These are phyloP conservation scores for Pulveroboletus ravenelii DNA, from an alignment of 768 basidiomycete genomes.

Conservation along the genomic window DNA sequence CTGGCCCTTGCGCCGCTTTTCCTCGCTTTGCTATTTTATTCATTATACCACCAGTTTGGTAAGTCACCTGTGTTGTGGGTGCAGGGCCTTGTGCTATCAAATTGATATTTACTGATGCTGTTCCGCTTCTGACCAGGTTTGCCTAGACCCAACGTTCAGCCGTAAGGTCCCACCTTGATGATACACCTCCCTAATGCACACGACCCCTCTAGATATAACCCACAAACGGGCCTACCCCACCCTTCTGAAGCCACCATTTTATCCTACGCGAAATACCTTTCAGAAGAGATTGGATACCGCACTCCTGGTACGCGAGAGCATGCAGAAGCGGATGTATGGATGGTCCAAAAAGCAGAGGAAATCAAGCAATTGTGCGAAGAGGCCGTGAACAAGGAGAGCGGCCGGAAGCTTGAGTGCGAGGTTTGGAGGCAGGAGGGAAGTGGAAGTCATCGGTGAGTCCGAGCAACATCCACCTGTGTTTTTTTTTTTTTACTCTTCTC, in stretches of 20 bases:
- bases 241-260: conserved; percentile 71
- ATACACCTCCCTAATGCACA: neutral
- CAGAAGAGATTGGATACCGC: conserved; percentile 85
- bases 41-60: conserved; percentile 49
- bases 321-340: conserved; percentile 78
- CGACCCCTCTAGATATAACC: conserved; percentile 34
- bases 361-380: conserved; percentile 61
- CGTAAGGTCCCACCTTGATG: conserved; percentile 35
- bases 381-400: conserved; percentile 37
- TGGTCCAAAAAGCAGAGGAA: conserved; percentile 60
- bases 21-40: conserved; percentile 43
- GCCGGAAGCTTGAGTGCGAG: conserved; percentile 77
- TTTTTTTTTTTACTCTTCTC: neutral
- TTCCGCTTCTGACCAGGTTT: conserved; percentile 38
- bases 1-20: conserved; percentile 52
- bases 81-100: neutral
- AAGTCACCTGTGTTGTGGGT: neutral
- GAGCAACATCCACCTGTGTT: neutral
- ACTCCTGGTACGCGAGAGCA: conserved; percentile 91
- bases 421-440: conserved; percentile 88
- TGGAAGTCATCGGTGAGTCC: conserved; percentile 76
- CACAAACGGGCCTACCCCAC: conserved; percentile 56
- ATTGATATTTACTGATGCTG: conserved; percentile 1
- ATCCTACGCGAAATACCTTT: conserved; percentile 57
- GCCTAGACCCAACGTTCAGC: conserved; percentile 49